A percentile compares a stretch with the other conserved stretches of the same genome.
These are phyloP conservation scores for Penicillium paneum DNA, from an alignment of 2,329 filamentous ascomycete genomes.

Conservation along the genomic window DNA sequence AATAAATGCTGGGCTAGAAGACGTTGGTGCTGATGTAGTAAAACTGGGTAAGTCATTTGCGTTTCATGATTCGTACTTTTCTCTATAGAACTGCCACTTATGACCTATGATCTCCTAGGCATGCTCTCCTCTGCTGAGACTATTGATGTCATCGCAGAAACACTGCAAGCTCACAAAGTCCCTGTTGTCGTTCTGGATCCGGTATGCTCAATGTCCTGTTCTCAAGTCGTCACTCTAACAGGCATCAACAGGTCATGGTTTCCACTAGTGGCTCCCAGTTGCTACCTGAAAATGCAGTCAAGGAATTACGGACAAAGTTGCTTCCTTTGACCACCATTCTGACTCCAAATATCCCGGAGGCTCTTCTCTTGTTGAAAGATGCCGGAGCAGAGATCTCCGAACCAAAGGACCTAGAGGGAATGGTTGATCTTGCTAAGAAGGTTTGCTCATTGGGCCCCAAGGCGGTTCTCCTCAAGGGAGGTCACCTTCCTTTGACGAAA, in stretches of 20 bases:
- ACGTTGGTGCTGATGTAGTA: slow-evolving; percentile 83
- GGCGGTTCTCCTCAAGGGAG: slow-evolving; percentile 85
- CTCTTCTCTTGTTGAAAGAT: slow-evolving; percentile 44
- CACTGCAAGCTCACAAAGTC: slow-evolving; percentile 58
- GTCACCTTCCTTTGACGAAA: slow-evolving; percentile 74
- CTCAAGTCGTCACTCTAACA: slow-evolving; percentile 10
- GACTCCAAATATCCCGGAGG: slow-evolving; percentile 51
- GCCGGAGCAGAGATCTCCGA: slow-evolving; percentile 39
- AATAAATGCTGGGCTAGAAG: slow-evolving; percentile 77
- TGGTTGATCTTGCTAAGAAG: slow-evolving; percentile 65
- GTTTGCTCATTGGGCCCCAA: slow-evolving; percentile 68
- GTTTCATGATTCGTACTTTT: neutral
- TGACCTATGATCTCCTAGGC: slow-evolving; percentile 48
- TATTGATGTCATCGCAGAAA: slow-evolving; percentile 64
- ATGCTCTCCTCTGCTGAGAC: slow-evolving; percentile 76
- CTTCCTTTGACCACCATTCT: slow-evolving; percentile 46
- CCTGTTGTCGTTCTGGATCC: slow-evolving; percentile 68
- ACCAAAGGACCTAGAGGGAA: slow-evolving; percentile 59
- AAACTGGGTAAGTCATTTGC: slow-evolving; percentile 68
- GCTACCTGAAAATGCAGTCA: slow-evolving; percentile 44
- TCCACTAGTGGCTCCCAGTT: slow-evolving; percentile 49
- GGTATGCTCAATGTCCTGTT: slow-evolving; percentile 48
- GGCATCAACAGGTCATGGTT: slow-evolving; percentile 72
- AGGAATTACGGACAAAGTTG: slow-evolving; percentile 39
- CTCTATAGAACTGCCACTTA: neutral